Evolutionary conservation across 208 protist genomes (phyloP).

Genomic region (Leishmania turanica): DNA sequence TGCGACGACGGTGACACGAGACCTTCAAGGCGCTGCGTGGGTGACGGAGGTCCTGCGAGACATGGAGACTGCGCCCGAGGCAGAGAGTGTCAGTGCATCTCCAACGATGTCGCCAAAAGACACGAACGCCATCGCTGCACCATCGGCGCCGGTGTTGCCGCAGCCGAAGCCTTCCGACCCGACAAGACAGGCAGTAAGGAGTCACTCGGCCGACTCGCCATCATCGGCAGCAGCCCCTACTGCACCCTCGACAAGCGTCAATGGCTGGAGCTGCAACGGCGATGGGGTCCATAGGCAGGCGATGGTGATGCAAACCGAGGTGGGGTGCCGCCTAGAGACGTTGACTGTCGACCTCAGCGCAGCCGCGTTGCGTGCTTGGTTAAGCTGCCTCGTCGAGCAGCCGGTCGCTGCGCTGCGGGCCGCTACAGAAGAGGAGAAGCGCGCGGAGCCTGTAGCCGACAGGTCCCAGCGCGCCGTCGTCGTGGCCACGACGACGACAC

Average conservation of each 20-base stretch:
- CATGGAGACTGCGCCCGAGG: neutral
- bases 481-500: neutral
- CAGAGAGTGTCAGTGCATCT: neutral
- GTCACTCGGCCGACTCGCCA: neutral
- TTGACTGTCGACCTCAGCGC: constrained; percentile 34
- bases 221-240: neutral
- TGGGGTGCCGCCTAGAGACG: constrained; percentile 20
- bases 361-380: constrained; percentile 24
- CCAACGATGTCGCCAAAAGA: neutral
- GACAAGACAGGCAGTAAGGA: neutral
- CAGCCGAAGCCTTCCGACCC: neutral
- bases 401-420: constrained; percentile 22
- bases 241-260: neutral
- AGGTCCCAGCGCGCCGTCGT: neutral
- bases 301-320: constrained; percentile 22
- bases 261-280: neutral
- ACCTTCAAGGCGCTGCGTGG: constrained; percentile 1
- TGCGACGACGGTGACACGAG: constrained; percentile 10
- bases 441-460: neutral
- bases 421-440: constrained; percentile 24
- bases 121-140: neutral
- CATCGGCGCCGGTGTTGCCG: neutral
- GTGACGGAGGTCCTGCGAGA: neutral
- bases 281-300: neutral
- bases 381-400: constrained; percentile 32